Evolutionary conservation across 1,284 basidiomycete species (phyloP), one percentile per base, ranked within the genome.

Genomic region (Vanrija pseudolonga): DNA sequence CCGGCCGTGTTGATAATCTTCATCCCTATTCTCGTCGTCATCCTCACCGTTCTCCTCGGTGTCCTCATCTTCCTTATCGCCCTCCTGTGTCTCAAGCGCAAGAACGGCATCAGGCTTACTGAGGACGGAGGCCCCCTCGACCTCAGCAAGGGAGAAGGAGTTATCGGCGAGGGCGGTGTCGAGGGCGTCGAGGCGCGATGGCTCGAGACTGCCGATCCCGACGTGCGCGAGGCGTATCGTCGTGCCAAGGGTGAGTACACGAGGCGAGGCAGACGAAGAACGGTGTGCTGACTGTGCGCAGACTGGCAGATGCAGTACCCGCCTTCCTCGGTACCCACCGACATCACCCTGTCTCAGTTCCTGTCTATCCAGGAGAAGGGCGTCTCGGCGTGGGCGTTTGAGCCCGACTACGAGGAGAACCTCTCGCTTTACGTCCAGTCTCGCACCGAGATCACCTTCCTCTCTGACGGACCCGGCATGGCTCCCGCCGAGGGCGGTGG

Each of bases 341-440:
- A 97, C 73, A 97, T 97, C 75, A 97, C 94, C 0, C 81, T 97
- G 38, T 94, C 93, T 2, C 93, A 97, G 69, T 97, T 96, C 77
- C 84, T 97, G 28, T 93, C 92, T 20, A 97, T 97, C 58, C 93
- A 97, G 74, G 93, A 97, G 78, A 97, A 97, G 72, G 93, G 93
- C 59, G 93, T 97, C 41, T 93, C 93, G 22, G 93, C 93, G 7
- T 97, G 93, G 93, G 90, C 85, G 18, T 97, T 97, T 69, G 93
- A 97, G 73, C 94, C 93, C 41, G 93, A 97, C 74, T 95, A 93
- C 72, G 93, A 97, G 76, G 87, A 89, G 46, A 85, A 93, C 70
- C 86, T 90, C 55, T 90, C 89, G 6, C 81, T 96, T 44, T 83
- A 95, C 44, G 93, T 97, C 41, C 90, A 95, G 67, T 86, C 89